Evolutionary conservation across 2,329 filamentous ascomycete genomes (phyloP).

Genomic region (Cephalotrichum gorgonifer): DNA sequence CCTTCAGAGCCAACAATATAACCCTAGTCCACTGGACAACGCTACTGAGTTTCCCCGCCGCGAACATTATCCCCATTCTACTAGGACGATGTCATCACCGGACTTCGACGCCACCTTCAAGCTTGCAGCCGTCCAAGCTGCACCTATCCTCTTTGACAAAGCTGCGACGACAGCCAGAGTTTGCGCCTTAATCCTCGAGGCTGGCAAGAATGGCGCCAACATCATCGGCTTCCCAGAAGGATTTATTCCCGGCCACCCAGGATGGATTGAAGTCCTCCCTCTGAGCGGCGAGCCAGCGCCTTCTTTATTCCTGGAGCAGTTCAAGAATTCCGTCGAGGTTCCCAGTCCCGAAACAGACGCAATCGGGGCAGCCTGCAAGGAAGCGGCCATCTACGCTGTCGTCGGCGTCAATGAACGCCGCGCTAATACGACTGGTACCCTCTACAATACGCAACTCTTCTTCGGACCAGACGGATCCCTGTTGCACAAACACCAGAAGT

Average conservation of each 20-base stretch:
- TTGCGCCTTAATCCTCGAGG: slow-evolving; percentile 9
- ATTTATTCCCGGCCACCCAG: slow-evolving; percentile 9
- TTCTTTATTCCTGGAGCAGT: slow-evolving; percentile 8
- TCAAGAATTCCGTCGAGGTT: slow-evolving; percentile 8
- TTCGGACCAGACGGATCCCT: slow-evolving; percentile 9
- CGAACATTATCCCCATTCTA: background rate
- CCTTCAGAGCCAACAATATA: no score
- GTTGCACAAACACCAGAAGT: slow-evolving; percentile 11
- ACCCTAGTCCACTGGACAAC: no score
- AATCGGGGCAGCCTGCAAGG: slow-evolving; percentile 7
- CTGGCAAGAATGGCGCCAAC: slow-evolving; percentile 8
- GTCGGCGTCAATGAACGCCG: slow-evolving; percentile 9
- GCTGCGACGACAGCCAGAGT: slow-evolving; percentile 9
- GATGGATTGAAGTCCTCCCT: slow-evolving; percentile 7
- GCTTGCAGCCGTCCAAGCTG: slow-evolving; percentile 9
- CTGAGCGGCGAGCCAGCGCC: slow-evolving; percentile 2
- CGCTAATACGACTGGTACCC: slow-evolving; percentile 8
- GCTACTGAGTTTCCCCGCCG: no score
- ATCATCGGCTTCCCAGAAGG: slow-evolving; percentile 10
- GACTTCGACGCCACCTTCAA: background rate
- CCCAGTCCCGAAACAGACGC: slow-evolving; percentile 9
- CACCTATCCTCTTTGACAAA: slow-evolving; percentile 10
- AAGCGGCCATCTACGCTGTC: slow-evolving; percentile 7
- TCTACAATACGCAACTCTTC: slow-evolving; percentile 10
- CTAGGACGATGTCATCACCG: background rate